Conservation (phyloP, 306 rosid species). For the Gastrolobium villosum region DNA sequence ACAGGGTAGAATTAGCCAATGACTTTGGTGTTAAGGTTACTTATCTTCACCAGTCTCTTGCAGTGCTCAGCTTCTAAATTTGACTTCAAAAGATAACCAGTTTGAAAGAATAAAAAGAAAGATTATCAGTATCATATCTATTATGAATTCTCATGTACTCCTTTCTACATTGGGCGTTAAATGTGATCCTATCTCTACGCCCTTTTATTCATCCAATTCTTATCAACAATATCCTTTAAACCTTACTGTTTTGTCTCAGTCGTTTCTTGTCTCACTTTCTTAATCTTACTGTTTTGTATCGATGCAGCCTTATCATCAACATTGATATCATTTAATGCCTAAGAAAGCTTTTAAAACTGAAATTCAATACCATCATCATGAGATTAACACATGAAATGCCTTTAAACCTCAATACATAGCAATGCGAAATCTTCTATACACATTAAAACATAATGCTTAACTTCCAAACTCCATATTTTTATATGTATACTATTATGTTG, state of each 20-base stretch:
- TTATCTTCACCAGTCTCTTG: not conserved
- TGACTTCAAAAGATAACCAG: not conserved
- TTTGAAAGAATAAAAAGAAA: no score
- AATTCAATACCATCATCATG: not conserved
- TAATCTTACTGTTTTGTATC: no score
- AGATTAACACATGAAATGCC: not conserved
- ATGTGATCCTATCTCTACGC: conserved; percentile 3
- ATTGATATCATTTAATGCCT: not conserved
- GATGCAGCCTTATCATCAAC: not conserved
- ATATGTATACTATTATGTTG: not conserved
- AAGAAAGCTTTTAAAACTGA: conserved; percentile 2
- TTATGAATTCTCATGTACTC: no score
- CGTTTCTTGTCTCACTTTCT: no score
- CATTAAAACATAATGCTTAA: not conserved
- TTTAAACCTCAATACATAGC: no score
- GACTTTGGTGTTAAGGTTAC: conserved; percentile 2
- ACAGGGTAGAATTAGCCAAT: conserved; percentile 16
- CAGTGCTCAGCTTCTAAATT: not conserved
- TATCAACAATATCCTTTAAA: no score
- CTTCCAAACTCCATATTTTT: not conserved
- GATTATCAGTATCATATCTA: no score
- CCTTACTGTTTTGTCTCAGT: no score
- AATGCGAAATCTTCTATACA: not conserved
- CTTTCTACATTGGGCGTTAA: no score
- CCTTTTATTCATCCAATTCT: not conserved